A percentile compares a stretch with the other conserved stretches of the same genome.
These are phyloP conservation scores for Taphrina wiesneri DNA, from an alignment of 1,139 yeast genomes.

Conservation along the genomic window DNA sequence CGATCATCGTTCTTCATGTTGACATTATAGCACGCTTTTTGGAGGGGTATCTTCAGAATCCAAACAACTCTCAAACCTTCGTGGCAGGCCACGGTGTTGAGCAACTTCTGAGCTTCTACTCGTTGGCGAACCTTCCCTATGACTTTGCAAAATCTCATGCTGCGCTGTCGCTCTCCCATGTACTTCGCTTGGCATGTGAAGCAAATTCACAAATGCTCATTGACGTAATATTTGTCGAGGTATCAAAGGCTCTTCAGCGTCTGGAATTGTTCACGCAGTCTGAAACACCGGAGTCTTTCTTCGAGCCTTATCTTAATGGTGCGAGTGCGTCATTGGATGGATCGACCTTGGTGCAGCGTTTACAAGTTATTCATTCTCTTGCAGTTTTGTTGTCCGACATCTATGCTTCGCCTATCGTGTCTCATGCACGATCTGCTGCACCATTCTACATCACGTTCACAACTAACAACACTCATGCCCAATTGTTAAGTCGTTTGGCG, in stretches of 20 bases:
- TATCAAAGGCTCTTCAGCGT: slow-evolving; percentile 25
- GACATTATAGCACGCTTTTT: slow-evolving; percentile 43
- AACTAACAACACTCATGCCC: slow-evolving; percentile 35
- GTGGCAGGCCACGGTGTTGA: slow-evolving; percentile 44
- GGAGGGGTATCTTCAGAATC: slow-evolving; percentile 46
- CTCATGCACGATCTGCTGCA: slow-evolving; percentile 37
- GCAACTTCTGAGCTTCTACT: slow-evolving; percentile 42
- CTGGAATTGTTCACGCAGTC: neutral
- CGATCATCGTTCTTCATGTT: slow-evolving; percentile 34
- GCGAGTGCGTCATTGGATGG: neutral
- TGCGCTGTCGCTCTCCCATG: slow-evolving; percentile 42
- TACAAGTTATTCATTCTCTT: slow-evolving; percentile 36
- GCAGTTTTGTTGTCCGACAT: slow-evolving; percentile 39
- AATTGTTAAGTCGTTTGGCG: slow-evolving; percentile 37
- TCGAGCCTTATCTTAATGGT: slow-evolving; percentile 22
- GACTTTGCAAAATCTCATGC: slow-evolving; percentile 46
- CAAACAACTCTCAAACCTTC: slow-evolving; percentile 45
- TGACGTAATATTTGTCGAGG: slow-evolving; percentile 31
- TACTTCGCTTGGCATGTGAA: slow-evolving; percentile 38
- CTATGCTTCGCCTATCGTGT: slow-evolving; percentile 36
- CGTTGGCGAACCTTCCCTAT: slow-evolving; percentile 44
- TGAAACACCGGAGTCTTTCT: slow-evolving; percentile 31
- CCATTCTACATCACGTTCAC: slow-evolving; percentile 39
- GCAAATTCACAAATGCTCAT: slow-evolving; percentile 31
- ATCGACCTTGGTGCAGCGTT: neutral